Conservation (phyloP, 306 rosid genomes). For the Casuarina glauca region DNA sequence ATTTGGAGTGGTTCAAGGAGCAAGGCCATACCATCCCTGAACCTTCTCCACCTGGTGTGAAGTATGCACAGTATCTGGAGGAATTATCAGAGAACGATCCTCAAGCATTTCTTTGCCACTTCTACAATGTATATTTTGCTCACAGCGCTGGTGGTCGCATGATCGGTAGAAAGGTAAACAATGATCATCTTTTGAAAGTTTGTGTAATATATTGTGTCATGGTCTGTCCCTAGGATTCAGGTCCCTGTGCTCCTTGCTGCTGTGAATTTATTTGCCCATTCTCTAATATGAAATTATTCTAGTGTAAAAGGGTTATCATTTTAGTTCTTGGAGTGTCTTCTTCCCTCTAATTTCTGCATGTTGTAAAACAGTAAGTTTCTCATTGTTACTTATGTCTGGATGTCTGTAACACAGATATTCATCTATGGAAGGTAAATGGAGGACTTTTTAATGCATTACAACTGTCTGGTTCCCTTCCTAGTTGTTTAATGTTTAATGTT, state of each 20-base stretch:
- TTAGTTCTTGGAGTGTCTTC: background rate
- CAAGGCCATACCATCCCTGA: slow-evolving; percentile 84
- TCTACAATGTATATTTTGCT: slow-evolving; percentile 91
- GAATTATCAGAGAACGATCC: slow-evolving; percentile 77
- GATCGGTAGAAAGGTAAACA: slow-evolving; percentile 82
- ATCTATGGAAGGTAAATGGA: background rate
- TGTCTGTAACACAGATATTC: background rate
- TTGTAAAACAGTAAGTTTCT: background rate
- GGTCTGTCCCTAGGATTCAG: background rate
- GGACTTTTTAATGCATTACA: slow-evolving; percentile 1
- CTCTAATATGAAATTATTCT: background rate
- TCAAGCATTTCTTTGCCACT: slow-evolving; percentile 94
- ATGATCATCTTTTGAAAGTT: slow-evolving; percentile 1
- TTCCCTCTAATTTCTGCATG: background rate
- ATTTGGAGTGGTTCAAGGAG: slow-evolving; percentile 92
- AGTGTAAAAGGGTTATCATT: background rate
- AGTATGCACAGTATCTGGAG: slow-evolving; percentile 68
- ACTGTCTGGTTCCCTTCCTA: background rate
- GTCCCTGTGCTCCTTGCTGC: background rate
- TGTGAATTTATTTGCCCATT: background rate
- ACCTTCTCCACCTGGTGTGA: slow-evolving; percentile 81
- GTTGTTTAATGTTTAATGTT: background rate
- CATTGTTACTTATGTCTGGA: background rate
- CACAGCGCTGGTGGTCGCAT: slow-evolving; percentile 97
- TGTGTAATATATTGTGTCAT: background rate